Percentiles rank a stretch among this genome's conserved stretches.
Conservation (phyloP, 164 flowering plant species). For the Umbellularia californica region DNA sequence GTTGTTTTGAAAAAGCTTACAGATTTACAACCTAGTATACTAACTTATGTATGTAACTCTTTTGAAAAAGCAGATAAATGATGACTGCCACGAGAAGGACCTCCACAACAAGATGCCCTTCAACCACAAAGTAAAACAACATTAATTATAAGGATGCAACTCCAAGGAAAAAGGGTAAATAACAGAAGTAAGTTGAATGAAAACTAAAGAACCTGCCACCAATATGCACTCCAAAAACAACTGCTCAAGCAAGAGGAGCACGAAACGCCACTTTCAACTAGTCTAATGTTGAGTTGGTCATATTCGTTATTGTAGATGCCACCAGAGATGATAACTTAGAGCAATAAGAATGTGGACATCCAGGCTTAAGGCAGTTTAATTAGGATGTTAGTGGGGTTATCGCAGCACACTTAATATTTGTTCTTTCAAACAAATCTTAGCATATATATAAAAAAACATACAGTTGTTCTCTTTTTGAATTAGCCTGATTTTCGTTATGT, state of each 20-base stretch:
- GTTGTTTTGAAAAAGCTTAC: too few species aligned
- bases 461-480: too few species aligned
- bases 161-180: not conserved
- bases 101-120: conserved; percentile 89
- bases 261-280: conserved; percentile 46
- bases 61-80: conserved; percentile 65
- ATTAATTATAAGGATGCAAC: not conserved
- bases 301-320: not conserved
- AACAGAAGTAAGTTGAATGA: not conserved
- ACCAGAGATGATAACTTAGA: not conserved
- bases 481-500: too few species aligned
- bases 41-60: too few species aligned
- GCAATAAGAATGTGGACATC: not conserved
- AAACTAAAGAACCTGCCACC: conserved; percentile 41
- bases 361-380: not conserved
- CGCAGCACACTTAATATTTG: not conserved
- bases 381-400: not conserved
- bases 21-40: too few species aligned
- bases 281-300: conserved; percentile 32
- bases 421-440: not conserved
- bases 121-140: conserved; percentile 11
- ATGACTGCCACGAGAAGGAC: conserved; percentile 74
- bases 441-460: not conserved
- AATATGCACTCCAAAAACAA: conserved; percentile 79
- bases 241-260: conserved; percentile 74